These are phyloP conservation scores for Caryocar brasiliense DNA, from an alignment of 441 rosid genomes.

Conservation along the genomic window DNA sequence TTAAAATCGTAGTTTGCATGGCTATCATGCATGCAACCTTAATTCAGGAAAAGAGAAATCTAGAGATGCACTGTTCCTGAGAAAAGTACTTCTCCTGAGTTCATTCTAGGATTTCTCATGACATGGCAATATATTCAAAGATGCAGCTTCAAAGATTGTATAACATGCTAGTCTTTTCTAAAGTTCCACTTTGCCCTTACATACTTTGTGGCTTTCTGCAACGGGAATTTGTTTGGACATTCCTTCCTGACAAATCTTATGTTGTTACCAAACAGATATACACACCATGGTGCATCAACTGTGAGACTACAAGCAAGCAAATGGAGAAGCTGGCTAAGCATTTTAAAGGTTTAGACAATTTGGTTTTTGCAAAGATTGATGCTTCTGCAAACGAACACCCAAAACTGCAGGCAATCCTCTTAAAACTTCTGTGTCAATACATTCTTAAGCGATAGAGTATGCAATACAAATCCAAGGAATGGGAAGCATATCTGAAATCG, in stretches of 20 bases:
- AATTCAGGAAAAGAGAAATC: background rate
- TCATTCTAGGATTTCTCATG: background rate
- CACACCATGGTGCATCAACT: conserved; percentile 79
- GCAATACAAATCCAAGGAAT: too few relatives aligned
- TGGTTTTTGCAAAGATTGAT: conserved; percentile 74
- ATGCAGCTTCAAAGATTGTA: background rate
- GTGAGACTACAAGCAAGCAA: conserved; percentile 67
- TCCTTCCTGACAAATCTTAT: conserved; percentile 2
- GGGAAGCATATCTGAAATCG: too few relatives aligned
- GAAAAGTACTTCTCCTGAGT: background rate
- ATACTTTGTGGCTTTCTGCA: background rate
- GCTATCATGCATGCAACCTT: background rate
- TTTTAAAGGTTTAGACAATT: conserved; percentile 54
- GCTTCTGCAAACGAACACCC: conserved; percentile 87
- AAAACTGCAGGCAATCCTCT: conserved; percentile 41
- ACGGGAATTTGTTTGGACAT: background rate
- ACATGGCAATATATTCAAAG: background rate
- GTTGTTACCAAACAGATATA: conserved; percentile 43
- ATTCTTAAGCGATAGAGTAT: too few relatives aligned
- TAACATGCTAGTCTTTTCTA: background rate
- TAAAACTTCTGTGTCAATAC: too few relatives aligned
- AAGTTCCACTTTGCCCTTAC: background rate
- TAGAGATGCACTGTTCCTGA: too few relatives aligned
- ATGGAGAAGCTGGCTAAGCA: conserved; percentile 80
- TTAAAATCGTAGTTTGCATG: too few relatives aligned